Conservation (phyloP, 495 filamentous ascomycete genomes). For the Ascodesmis nigricans region DNA sequence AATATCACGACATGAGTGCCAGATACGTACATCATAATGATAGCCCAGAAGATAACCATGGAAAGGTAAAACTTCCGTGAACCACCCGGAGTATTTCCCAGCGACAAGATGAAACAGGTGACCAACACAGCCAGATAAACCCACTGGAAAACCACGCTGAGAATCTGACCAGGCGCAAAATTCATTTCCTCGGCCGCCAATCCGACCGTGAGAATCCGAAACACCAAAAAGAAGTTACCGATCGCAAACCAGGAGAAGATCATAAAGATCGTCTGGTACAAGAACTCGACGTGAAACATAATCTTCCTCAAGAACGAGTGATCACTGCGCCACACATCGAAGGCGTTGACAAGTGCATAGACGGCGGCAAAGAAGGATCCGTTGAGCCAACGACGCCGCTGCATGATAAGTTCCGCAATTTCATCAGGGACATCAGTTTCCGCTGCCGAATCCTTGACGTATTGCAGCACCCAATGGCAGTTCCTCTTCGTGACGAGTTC, state of each 20-base stretch:
- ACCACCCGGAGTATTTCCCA: conserved; percentile 91
- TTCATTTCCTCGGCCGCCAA: conserved; percentile 45
- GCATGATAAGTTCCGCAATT: conserved; percentile 87
- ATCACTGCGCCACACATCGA: conserved; percentile 78
- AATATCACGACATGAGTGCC: too few relatives aligned
- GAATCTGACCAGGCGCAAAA: conserved; percentile 48
- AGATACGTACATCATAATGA: conserved; percentile 60
- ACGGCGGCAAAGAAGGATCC: conserved; percentile 96
- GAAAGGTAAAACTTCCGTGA: conserved; percentile 85
- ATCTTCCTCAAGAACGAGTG: conserved; percentile 75
- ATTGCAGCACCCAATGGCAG: conserved; percentile 89
- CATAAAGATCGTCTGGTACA: conserved; percentile 88
- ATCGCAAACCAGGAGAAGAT: conserved; percentile 98
- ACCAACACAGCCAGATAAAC: conserved; percentile 78
- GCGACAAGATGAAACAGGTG: conserved; percentile 81
- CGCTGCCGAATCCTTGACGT: conserved; percentile 88
- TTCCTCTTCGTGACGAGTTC: conserved; percentile 95
- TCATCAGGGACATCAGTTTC: conserved; percentile 96
- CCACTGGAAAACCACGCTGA: conserved; percentile 90
- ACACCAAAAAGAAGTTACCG: conserved; percentile 95
- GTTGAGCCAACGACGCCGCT: conserved; percentile 94
- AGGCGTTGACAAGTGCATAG: conserved; percentile 84
- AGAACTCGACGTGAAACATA: conserved; percentile 75
- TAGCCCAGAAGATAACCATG: conserved; percentile 90
- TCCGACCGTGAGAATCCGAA: conserved; percentile 83